A percentile compares a stretch with the other conserved stretches of the same genome.
phyloP scores from a whole-genome alignment of 306 rosid species.

The Psophocarpus tetragonolobus region DNA sequence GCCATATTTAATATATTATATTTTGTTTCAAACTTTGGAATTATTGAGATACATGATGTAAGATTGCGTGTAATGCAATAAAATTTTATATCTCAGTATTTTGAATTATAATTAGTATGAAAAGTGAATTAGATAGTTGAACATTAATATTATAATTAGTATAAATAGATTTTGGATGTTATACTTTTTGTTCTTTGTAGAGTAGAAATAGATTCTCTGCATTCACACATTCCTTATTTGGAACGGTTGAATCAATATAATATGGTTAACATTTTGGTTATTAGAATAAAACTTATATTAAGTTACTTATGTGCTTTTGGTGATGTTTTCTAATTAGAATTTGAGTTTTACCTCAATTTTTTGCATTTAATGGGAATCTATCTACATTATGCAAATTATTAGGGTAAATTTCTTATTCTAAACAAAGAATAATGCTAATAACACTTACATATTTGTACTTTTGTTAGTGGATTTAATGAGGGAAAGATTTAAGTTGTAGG shows the following conservation, averaged over 20 bases:
- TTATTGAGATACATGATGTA: too few species aligned
- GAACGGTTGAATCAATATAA: background rate
- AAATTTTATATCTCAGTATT: too few species aligned
- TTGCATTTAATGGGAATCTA: background rate
- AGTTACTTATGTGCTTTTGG: too few species aligned
- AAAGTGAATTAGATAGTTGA: too few species aligned
- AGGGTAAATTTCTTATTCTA: background rate
- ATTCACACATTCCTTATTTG: background rate
- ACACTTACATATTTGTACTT: background rate
- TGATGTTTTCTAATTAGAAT: background rate
- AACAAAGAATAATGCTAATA: background rate
- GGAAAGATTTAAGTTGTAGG: background rate
- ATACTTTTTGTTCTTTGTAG: constrained; percentile 9
- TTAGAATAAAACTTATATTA: too few species aligned
- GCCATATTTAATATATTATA: too few species aligned
- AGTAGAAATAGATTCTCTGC: background rate
- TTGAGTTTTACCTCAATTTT: background rate
- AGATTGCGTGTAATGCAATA: too few species aligned
- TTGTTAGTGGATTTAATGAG: background rate
- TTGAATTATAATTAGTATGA: too few species aligned
- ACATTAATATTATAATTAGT: too few species aligned
- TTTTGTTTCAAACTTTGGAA: too few species aligned
- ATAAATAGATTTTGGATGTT: too few species aligned
- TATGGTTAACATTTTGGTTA: background rate
- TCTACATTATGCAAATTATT: background rate